Base-by-base conservation (phyloP, 164 flowering plant species). In the Malania oleifera region DNA sequence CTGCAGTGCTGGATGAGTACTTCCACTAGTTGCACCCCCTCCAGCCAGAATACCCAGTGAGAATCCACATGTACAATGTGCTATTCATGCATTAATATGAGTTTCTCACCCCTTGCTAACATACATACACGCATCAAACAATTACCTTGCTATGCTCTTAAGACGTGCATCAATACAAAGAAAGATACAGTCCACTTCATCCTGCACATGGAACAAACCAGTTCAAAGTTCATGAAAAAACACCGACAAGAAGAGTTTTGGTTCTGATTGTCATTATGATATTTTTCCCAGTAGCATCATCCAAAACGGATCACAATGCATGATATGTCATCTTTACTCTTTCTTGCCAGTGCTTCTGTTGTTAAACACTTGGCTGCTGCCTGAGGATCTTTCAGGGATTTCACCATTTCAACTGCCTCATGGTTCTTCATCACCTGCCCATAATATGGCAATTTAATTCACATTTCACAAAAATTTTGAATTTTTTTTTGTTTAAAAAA, bases 271-370 rank as follows among this genome's bases (percentile, higher is more conserved):
- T 20, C 7, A 9, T 31, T 31, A 31, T 11, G 45, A 44, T 22
- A 13, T 9, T 13, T 0, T 17, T 17, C 10, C 1, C 52, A 52
- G 26, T 46, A 52, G n/a, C n/a, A 70, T 76, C 75, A 69, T 22
- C 81, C 74, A 46, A 86, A 83, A 23, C 87, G 83, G 39, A 86
- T 77, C 12, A 86, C 89, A 23, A 86, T 80, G 70, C 89, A 86
- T 1, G 92, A 86, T 68, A 86, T 83, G 28, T 86, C 92, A 53
- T 86, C 92, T 76, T 82, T 86, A 57, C 92, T 86, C 57, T 86
- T 77, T 70, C 87, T 80, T 35, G 65, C 67, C 74, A 86, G 59
- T 35, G 92, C 92, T 56, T 80, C 87, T 9, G 70, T 66, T 28
- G 84, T 79, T 63, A 86, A 62, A 23, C 77, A 79, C 71, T 86